Evolutionary conservation across 257 asterid genomes (phyloP), one percentile per base, ranked within the genome.

Genomic region (Solanum etuberosum): DNA sequence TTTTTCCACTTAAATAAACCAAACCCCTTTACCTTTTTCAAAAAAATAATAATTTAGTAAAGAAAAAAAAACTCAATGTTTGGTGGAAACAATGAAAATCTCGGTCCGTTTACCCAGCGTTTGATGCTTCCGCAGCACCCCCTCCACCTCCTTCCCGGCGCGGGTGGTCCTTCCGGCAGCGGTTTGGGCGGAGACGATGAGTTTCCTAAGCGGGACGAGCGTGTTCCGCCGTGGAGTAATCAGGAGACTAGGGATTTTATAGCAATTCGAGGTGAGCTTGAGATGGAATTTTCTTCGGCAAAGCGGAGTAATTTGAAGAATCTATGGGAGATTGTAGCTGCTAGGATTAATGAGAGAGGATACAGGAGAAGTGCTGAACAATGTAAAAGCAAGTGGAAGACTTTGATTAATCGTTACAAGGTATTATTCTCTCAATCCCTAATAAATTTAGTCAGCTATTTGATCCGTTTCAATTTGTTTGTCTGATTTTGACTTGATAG

Each of bases 301-400:
- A 89, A 91, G 87, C 86, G 92, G 89, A 89, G 76, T 51, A 88
- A 42, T 31, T 85, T 57, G 70, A 85, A 87, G 83, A 74, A 86
- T 35, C 71, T 92, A 92, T 96, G 98, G 98, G 95, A 93, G 87
- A 68, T 90, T 87, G 94, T 93, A 82, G 90, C 93, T 8, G 84
- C 73, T 14, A 90, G 91, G 51, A 91, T 96, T 93, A 93, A 91
- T 87, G 94, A 91, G 12, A 92, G 89, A 88, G 81, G 83, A 67
- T 92, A 76, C 15, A 81, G 85, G 85, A 81, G 99, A 85, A 95
- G 92, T 74, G 70, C 90, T 83, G 94, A 94, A 80, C 99, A 93
- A 89, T 96, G 98, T 90, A 93, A 91, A 87, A 86, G 90, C 92
- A 96, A 94, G 92, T 96, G 98, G 98, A 90, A 92, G 34, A 91